Evolutionary conservation across 2,329 filamentous ascomycete genomes (phyloP).

Genomic region (Atkinsonella texensis): DNA sequence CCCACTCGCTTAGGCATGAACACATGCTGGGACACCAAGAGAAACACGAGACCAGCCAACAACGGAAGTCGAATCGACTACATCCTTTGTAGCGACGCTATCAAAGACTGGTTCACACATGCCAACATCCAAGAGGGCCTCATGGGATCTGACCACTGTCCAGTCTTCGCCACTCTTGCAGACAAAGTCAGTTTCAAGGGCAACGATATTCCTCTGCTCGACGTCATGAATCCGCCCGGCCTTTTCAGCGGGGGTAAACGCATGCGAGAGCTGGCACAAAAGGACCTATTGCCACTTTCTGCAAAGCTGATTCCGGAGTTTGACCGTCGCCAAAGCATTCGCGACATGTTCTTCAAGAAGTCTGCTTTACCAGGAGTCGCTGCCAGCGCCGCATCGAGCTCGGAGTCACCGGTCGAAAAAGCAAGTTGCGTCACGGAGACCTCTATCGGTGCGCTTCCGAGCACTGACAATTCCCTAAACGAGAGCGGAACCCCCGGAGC

Average conservation of each 20-base stretch:
- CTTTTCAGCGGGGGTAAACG: constrained; percentile 59
- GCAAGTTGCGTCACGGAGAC: not conserved
- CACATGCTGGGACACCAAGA: constrained; percentile 92
- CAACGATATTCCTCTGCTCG: constrained; percentile 42
- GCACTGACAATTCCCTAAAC: not conserved
- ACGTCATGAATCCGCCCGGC: constrained; percentile 67
- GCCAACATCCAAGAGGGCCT: constrained; percentile 88
- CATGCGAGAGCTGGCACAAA: constrained; percentile 51
- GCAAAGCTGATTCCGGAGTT: constrained; percentile 83
- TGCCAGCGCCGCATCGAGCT: not conserved
- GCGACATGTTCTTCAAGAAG: constrained; percentile 69
- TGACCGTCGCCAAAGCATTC: constrained; percentile 70
- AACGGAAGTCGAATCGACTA: constrained; percentile 92
- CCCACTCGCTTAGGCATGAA: constrained; percentile 79
- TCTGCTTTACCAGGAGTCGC: not conserved
- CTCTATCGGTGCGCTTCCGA: not conserved
- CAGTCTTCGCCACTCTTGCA: constrained; percentile 68
- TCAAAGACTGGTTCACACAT: constrained; percentile 68
- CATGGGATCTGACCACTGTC: constrained; percentile 93
- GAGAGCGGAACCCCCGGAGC: not conserved
- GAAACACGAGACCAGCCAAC: constrained; percentile 92
- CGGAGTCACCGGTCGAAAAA: not conserved
- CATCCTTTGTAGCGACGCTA: constrained; percentile 66
- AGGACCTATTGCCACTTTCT: constrained; percentile 61
- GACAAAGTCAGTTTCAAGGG: constrained; percentile 44